These are phyloP conservation scores for Chalara sp. DNA, from an alignment of 2,329 filamentous ascomycete species.

Conservation along the genomic window DNA sequence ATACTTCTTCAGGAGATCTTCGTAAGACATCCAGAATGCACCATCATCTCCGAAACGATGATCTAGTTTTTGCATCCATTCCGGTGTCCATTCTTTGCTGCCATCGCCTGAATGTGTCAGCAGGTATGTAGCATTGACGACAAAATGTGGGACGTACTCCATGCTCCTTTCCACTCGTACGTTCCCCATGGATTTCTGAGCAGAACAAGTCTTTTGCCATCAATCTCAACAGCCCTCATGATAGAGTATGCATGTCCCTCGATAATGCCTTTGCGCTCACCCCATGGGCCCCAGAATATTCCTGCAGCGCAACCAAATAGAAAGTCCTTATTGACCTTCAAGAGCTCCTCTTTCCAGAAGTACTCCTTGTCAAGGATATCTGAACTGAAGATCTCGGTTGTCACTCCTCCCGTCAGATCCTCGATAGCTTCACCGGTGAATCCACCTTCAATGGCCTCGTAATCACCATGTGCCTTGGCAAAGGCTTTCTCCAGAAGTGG, in stretches of 20 bases:
- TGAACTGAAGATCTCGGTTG: conserved; percentile 59
- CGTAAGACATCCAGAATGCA: conserved; percentile 57
- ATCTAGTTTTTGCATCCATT: conserved; percentile 48
- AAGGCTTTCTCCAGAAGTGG: conserved; percentile 77
- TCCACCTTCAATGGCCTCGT: conserved; percentile 66
- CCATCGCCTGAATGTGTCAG: conserved; percentile 35
- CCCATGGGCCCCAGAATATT: conserved; percentile 28
- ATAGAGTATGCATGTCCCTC: conserved; percentile 54
- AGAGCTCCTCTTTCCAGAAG: conserved; percentile 78
- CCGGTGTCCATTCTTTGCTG: conserved; percentile 54
- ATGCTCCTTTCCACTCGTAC: conserved; percentile 52
- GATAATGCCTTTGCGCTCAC: conserved; percentile 44
- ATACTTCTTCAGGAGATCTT: conserved; percentile 55
- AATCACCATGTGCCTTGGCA: conserved; percentile 76
- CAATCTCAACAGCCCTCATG: conserved; percentile 45
- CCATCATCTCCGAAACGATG: conserved; percentile 57
- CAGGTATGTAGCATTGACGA: background rate
- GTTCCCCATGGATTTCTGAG: conserved; percentile 51
- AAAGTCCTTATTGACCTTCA: conserved; percentile 75
- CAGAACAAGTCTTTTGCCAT: conserved; percentile 48
- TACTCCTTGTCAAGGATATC: conserved; percentile 72
- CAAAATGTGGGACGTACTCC: conserved; percentile 23
- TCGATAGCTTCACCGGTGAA: conserved; percentile 51
- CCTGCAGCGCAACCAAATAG: conserved; percentile 58
- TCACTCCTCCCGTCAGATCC: conserved; percentile 61